A percentile compares a stretch with the other conserved stretches of the same genome.
Conservation (phyloP, 305 asterid species). For the Fraxinus albicans region DNA sequence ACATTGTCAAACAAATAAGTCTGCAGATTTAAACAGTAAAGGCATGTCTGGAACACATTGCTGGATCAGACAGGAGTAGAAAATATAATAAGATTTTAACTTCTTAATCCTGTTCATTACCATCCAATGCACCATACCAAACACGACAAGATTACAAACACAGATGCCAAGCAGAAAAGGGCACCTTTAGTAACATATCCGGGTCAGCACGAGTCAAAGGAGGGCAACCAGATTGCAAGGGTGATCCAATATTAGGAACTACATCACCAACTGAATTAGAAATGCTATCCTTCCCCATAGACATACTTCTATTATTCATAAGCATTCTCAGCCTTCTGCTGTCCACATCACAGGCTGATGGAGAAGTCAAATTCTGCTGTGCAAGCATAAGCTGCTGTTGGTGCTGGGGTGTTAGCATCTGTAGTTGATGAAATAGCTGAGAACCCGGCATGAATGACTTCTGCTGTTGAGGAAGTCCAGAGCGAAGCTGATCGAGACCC, state of each 20-base stretch:
- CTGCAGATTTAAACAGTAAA: neutral
- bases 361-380: conserved; percentile 27
- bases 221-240: conserved; percentile 77
- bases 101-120: neutral
- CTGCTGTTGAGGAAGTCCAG: conserved; percentile 94
- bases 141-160: neutral
- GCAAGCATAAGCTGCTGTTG: conserved; percentile 30
- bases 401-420: conserved; percentile 85
- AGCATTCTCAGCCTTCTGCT: conserved; percentile 32
- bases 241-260: conserved; percentile 74
- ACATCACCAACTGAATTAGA: conserved; percentile 80
- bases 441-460: conserved; percentile 93
- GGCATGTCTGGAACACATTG: neutral
- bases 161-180: conserved; percentile 2
- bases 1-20: neutral
- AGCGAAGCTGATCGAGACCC: conserved; percentile 90
- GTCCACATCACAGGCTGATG: conserved; percentile 18
- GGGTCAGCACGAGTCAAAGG: conserved; percentile 79
- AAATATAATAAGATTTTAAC: neutral
- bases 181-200: conserved; percentile 82
- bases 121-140: neutral
- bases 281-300: conserved; percentile 57
- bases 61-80: neutral
- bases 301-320: conserved; percentile 9
- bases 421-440: conserved; percentile 51